A percentile compares a stretch with the other conserved stretches of the same genome.
Evolutionary conservation across 345 rosid genomes (phyloP).

Genomic region (Stellera chamaejasme): DNA sequence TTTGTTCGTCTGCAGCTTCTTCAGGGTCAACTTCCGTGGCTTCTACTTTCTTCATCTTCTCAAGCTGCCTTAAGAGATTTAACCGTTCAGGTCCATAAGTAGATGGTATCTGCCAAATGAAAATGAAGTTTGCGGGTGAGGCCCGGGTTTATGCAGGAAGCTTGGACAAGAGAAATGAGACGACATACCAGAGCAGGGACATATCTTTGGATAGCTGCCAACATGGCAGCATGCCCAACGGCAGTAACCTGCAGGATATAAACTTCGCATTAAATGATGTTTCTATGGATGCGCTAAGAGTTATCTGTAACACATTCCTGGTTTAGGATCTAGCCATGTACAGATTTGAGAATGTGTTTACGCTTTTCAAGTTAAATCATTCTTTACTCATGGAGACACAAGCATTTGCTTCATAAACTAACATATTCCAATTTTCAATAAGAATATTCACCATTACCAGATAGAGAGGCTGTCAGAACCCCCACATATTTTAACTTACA

Average conservation of each 20-base stretch:
- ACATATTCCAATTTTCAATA: neutral
- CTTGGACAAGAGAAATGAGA: constrained; percentile 10
- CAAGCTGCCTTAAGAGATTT: constrained; percentile 84
- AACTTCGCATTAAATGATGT: neutral
- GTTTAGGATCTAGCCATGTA: too few relatives aligned
- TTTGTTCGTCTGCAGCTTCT: constrained; percentile 37
- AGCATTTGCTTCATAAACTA: too few relatives aligned
- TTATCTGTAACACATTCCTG: too few relatives aligned
- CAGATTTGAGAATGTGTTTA: too few relatives aligned
- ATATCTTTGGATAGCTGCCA: constrained; percentile 95
- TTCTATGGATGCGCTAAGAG: too few relatives aligned
- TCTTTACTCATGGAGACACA: too few relatives aligned
- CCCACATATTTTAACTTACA: constrained; percentile 36
- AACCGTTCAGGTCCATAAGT: constrained; percentile 91
- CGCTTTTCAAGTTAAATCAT: too few relatives aligned
- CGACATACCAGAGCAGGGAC: constrained; percentile 65
- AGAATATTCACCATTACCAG: neutral
- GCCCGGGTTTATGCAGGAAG: neutral
- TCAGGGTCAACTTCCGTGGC: constrained; percentile 39
- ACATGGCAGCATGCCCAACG: constrained; percentile 93
- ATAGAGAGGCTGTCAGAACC: neutral
- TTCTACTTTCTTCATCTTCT: constrained; percentile 74
- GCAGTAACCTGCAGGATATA: constrained; percentile 70
- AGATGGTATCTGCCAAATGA: constrained; percentile 70
- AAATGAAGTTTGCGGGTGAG: neutral